These are phyloP conservation scores for Eucommia ulmoides DNA, from an alignment of 257 asterid genomes.

Conservation along the genomic window DNA sequence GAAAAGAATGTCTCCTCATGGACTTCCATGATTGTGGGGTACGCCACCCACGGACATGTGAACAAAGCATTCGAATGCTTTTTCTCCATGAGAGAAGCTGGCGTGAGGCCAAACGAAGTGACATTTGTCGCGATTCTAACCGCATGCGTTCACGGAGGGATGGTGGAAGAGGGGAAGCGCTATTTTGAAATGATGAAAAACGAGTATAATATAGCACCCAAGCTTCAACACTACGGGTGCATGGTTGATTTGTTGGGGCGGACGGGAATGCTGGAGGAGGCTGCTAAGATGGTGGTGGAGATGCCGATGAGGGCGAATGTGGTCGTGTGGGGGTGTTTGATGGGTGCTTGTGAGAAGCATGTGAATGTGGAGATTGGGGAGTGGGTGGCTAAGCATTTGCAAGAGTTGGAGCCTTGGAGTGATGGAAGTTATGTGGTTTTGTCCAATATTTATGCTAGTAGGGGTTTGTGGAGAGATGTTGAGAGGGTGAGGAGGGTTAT, in stretches of 20 bases:
- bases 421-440: conserved; percentile 74
- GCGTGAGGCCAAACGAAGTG: conserved; percentile 58
- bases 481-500: conserved; percentile 46
- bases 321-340: conserved; percentile 77
- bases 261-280: conserved; percentile 68
- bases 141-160: conserved; percentile 93
- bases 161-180: conserved; percentile 56
- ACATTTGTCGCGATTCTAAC: conserved; percentile 75
- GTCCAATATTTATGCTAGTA: conserved; percentile 77
- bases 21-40: conserved; percentile 87
- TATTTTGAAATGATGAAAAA: conserved; percentile 56
- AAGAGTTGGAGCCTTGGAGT: conserved; percentile 66
- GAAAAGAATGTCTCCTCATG: conserved; percentile 74
- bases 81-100: conserved; percentile 37
- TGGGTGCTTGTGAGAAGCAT: conserved; percentile 90
- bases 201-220: conserved; percentile 41
- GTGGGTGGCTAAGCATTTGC: conserved; percentile 62
- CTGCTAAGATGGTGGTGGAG: conserved; percentile 49
- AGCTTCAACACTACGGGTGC: conserved; percentile 74
- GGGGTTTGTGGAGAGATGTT: conserved; percentile 69
- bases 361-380: conserved; percentile 72
- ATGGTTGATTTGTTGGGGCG: conserved; percentile 84
- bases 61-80: conserved; percentile 50
- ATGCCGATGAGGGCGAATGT: conserved; percentile 87
- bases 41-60: conserved; percentile 64